A percentile compares a stretch with the other conserved stretches of the same genome.
Evolutionary conservation across 2,329 filamentous ascomycete genomes (phyloP).

Genomic region (Colletotrichum aenigma): DNA sequence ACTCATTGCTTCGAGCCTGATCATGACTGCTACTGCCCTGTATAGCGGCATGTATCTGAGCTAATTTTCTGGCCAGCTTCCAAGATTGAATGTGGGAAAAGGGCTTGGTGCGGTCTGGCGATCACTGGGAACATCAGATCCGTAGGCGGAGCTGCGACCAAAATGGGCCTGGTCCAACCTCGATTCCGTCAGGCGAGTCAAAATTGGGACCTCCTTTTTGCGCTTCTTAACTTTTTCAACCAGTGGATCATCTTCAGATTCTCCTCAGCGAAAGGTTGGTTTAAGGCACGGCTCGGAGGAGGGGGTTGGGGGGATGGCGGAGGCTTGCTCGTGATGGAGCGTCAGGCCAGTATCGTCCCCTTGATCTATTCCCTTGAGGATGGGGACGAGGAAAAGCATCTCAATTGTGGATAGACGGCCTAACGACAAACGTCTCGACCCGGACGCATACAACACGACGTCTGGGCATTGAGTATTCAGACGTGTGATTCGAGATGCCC

Average conservation of each 20-base stretch:
- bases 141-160: background rate
- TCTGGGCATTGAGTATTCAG: no score
- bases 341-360: no score
- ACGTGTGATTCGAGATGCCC: no score
- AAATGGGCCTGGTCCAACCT: background rate
- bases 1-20: background rate
- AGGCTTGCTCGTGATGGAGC: no score
- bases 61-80: background rate
- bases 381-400: no score
- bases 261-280: background rate
- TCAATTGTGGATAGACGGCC: no score
- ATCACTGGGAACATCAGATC: background rate
- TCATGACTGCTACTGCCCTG: no score
- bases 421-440: no score
- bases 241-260: background rate
- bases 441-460: no score
- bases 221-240: fast-evolving
- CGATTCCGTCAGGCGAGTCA: background rate
- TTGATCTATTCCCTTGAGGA: no score
- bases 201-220: background rate
- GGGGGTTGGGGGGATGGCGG: no score
- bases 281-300: background rate
- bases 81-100: background rate
- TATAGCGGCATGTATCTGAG: no score
- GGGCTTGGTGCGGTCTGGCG: background rate